Base-by-base conservation (phyloP, 1,284 basidiomycete genomes). In the Vanrija sp. region DNA sequence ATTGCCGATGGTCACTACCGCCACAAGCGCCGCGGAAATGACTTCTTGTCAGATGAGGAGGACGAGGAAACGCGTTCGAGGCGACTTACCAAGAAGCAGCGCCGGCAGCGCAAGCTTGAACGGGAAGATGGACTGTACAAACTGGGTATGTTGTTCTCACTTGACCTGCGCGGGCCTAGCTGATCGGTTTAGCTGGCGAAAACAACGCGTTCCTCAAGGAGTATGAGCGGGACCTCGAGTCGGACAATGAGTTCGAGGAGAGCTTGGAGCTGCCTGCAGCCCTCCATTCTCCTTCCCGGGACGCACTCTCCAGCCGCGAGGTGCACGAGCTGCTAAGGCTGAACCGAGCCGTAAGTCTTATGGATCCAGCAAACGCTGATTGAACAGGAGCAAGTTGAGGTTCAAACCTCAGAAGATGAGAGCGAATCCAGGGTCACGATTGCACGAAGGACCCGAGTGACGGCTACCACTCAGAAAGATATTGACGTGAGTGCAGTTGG, bases 1-100 rank as follows among this genome's bases (percentile, higher is more conserved):
- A 62, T 75, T 42, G 66, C 60, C 5, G 68, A 67, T 28, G 73
- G 73, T 38, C 43, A 68, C 51, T 52, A 66, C 46, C 57, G 73
- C 5, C 51, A 38, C 19, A 69, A 69, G 51, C 60, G 61, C 4
- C 52, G 58, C 12, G 71, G 71, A 0, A 52, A 56, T 26, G 71
- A 73, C 16, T 74, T 71, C 59, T 49, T 64, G 38, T 54, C 48
- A 2, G 66, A 66, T n/a, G 69, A 68, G 15, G 67, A 66, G 21
- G 66, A 67, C 38, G 61, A 64, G 12, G 64, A 65, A 2, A 54
- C 52, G 4, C 58, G 43, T 43, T 51, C 49, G 8, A 58, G 52
- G 6, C 55, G 51, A 12, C 58, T 58, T 51, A 64, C 28, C 18
- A 69, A 66, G 58, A 65, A 63, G 49, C 55, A 64, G 44, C 59